Percentiles rank a stretch among this genome's conserved stretches.
Evolutionary conservation across 2,329 filamentous ascomycete genomes (phyloP).

Genomic region (Xylariaceae sp.): DNA sequence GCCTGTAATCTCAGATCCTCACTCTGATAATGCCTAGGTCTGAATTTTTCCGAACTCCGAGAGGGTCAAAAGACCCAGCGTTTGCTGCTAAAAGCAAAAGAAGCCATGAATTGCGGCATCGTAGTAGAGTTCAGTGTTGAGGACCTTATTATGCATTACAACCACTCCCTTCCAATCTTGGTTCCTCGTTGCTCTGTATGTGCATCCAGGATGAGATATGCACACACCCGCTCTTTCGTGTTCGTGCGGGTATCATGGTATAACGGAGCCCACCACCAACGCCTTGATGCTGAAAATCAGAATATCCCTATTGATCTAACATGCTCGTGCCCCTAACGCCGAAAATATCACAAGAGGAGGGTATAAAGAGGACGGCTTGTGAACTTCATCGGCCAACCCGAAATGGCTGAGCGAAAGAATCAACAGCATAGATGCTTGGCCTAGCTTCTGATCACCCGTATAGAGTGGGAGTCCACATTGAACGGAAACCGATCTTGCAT

Average conservation of each 20-base stretch:
- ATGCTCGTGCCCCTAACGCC: not conserved
- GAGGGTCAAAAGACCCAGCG: too few species aligned
- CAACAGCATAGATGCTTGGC: not conserved
- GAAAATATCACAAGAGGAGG: not conserved
- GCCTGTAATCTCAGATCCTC: too few species aligned
- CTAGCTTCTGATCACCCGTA: slow-evolving; percentile 45
- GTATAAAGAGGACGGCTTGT: not conserved
- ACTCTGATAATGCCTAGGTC: too few species aligned
- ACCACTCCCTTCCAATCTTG: too few species aligned
- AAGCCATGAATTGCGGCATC: too few species aligned
- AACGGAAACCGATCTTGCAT: slow-evolving; percentile 47
- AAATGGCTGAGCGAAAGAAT: not conserved
- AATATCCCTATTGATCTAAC: not conserved
- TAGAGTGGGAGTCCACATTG: slow-evolving; percentile 45
- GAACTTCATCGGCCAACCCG: not conserved
- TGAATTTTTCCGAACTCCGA: too few species aligned
- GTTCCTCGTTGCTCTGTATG: too few species aligned
- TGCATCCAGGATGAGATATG: not conserved
- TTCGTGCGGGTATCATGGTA: not conserved
- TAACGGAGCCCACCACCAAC: not conserved
- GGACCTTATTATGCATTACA: too few species aligned
- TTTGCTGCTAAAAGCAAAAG: too few species aligned
- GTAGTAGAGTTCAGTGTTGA: too few species aligned
- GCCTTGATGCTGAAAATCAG: slow-evolving; percentile 5
- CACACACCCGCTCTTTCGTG: not conserved